Percentiles rank a stretch among this genome's conserved stretches.
These are phyloP conservation scores for Populus davidiana DNA, from an alignment of 345 rosid genomes.

Conservation along the genomic window DNA sequence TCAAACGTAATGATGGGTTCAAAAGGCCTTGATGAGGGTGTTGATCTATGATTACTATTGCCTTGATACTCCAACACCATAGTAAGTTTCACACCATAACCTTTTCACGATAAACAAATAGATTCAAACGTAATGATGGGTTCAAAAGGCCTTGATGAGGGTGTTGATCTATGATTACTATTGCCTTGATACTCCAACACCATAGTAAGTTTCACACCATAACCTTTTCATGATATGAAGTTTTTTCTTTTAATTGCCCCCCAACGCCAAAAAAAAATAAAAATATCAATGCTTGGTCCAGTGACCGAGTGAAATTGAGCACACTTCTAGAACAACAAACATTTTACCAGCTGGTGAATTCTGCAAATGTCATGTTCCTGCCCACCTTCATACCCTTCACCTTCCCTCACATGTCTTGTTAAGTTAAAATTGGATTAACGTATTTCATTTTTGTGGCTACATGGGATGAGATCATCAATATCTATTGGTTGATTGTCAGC, in stretches of 20 bases:
- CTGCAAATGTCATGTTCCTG: background rate
- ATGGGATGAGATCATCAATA: background rate
- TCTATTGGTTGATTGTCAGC: background rate
- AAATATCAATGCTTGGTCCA: too few species aligned
- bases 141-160: constrained; percentile 93
- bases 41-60: constrained; percentile 46
- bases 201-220: constrained; percentile 5
- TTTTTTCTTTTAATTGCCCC: background rate
- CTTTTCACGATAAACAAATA: constrained; percentile 92
- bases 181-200: background rate
- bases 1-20: constrained; percentile 94
- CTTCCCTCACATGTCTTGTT: background rate
- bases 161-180: constrained; percentile 57
- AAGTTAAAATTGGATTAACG: background rate
- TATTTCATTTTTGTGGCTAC: background rate
- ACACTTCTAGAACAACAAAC: background rate
- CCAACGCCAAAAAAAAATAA: too few species aligned
- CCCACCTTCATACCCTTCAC: background rate
- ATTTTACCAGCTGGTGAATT: background rate
- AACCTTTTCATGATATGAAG: background rate
- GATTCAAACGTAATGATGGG: constrained; percentile 94
- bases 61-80: background rate
- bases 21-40: constrained; percentile 91
- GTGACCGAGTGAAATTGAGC: background rate
- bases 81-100: constrained; percentile 20